phyloP scores from a whole-genome alignment of 495 filamentous ascomycete genomes.

The Aspergillus ostianus region DNA sequence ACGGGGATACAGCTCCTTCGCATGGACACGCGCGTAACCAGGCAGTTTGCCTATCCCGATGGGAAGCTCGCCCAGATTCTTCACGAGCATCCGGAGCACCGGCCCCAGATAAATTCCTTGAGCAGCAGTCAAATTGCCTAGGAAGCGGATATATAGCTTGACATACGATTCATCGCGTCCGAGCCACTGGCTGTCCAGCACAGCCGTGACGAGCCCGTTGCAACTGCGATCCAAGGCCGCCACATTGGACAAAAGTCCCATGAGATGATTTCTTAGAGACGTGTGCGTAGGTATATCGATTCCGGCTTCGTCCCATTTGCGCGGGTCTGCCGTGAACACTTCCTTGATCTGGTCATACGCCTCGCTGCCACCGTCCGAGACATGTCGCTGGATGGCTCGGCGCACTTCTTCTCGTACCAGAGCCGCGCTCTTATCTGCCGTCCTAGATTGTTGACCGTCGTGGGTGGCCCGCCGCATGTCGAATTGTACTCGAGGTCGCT shows the following conservation, averaged over 20 bases:
- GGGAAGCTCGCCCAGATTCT: constrained; percentile 61
- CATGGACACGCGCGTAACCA: constrained; percentile 56
- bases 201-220: constrained; percentile 66
- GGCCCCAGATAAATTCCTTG: constrained; percentile 63
- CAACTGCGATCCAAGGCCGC: constrained; percentile 70
- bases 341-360: constrained; percentile 73
- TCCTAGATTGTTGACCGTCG: constrained; percentile 15
- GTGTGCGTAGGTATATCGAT: constrained; percentile 46
- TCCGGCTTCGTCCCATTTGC: constrained; percentile 41
- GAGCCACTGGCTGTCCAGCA: constrained; percentile 79
- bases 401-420: constrained; percentile 68
- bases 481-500: constrained; percentile 72
- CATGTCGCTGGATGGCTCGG: constrained; percentile 68
- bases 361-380: constrained; percentile 58
- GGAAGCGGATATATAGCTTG: constrained; percentile 72
- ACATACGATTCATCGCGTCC: constrained; percentile 79
- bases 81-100: constrained; percentile 76
- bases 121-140: constrained; percentile 76
- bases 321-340: constrained; percentile 54
- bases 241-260: constrained; percentile 72
- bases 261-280: constrained; percentile 68
- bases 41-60: constrained; percentile 55
- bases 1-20: constrained; percentile 61
- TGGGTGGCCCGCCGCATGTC: constrained; percentile 55
- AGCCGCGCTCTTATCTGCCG: constrained; percentile 58